Evolutionary conservation across 2,329 filamentous ascomycete species (phyloP), one percentile per base, ranked within the genome.

Genomic region (Pezicula radicicola): DNA sequence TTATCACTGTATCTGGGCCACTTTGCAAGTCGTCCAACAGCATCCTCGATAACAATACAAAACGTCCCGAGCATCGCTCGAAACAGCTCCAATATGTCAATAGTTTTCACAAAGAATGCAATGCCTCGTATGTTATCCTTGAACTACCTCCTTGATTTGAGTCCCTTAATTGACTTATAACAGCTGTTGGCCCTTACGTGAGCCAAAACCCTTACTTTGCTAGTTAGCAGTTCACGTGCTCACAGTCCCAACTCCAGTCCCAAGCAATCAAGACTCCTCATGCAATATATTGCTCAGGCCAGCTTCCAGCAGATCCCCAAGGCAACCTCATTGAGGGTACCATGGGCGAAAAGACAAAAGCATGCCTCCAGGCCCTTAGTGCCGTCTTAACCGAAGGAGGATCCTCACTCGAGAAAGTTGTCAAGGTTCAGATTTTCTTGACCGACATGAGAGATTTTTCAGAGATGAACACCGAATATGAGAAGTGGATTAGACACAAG

Each of bases 391-490:
- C 84, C 55, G 90, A 86, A 63, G 91, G 91, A 21, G 91, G 89
- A 49, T 92, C 88, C 19, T 83, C 80, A 48, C 80, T 97, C 53
- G 73, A 82, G 58, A 89, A 85, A 71, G 87, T 96, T 44, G 89
- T 97, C 74, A 96, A 97, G 81, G 88, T 91, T 63, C 90, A 85
- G 68, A 87, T 96, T 67, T 97, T 97, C 80, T 75, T 97, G 56
- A 87, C 88, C 47, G 88, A 95, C 72, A 97, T 97, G 93, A 82
- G 79, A 57, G 80, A 94, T 73, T 97, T 97, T 68, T 85, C 81
- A 46, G 84, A 84, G 68, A 91, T 96, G 88, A 96, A 96, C 73
- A 79, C 79, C 60, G 87, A 89, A 66, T 96, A 94, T 70, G 87
- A 85, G 70, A 86, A 91, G 73, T 91, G 85, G 79, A 92, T 93